A percentile compares a stretch with the other conserved stretches of the same genome.
These are phyloP conservation scores for Populus trichocarpa DNA, from an alignment of 441 rosid genomes.

Conservation along the genomic window DNA sequence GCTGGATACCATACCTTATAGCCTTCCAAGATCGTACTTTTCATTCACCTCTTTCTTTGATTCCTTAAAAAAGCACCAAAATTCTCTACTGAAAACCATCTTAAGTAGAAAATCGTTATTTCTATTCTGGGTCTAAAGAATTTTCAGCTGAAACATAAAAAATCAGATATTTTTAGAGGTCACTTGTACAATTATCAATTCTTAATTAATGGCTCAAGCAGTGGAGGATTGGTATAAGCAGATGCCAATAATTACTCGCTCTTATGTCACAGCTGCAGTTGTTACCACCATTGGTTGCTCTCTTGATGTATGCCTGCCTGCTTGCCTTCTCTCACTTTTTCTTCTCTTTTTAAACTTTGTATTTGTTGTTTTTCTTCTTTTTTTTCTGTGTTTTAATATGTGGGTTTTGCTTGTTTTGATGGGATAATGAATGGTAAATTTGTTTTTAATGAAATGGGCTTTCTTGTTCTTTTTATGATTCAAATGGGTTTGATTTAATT, in stretches of 20 bases:
- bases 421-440: background rate
- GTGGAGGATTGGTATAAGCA: conserved; percentile 98
- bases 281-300: conserved; percentile 96
- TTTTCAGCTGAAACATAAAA: background rate
- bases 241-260: conserved; percentile 98
- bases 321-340: background rate
- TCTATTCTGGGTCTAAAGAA: background rate
- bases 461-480: background rate
- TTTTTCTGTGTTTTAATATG: background rate
- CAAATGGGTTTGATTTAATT: background rate
- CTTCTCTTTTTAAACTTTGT: background rate
- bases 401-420: background rate
- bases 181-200: background rate
- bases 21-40: background rate
- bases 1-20: background rate
- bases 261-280: conserved; percentile 92
- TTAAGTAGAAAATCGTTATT: background rate
- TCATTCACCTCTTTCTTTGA: background rate
- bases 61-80: background rate
- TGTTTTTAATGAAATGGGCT: background rate
- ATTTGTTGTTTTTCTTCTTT: too few relatives aligned
- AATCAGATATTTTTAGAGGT: background rate
- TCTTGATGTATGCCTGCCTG: conserved; percentile 55
- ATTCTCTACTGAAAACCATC: background rate
- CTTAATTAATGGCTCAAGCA: conserved; percentile 78